Percentiles rank a stretch among this genome's conserved stretches.
These are phyloP conservation scores for Hirschioporus abietinus DNA, from an alignment of 768 basidiomycete genomes.

Conservation along the genomic window DNA sequence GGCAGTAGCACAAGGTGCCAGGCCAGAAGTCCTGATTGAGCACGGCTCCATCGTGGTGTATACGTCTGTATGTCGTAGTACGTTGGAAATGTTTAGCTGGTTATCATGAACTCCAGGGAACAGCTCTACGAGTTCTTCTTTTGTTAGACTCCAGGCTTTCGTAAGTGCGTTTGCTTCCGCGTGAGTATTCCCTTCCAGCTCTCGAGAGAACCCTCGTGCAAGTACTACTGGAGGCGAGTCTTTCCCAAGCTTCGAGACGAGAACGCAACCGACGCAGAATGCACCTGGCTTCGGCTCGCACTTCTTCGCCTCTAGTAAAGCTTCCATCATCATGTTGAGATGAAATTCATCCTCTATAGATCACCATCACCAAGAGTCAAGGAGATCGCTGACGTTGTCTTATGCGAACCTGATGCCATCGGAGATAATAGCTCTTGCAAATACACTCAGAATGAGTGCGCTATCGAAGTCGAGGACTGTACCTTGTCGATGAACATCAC, in stretches of 20 bases:
- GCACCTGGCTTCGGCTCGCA: constrained; percentile 68
- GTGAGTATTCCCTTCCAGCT: constrained; percentile 91
- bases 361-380: neutral
- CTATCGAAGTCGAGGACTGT: no score
- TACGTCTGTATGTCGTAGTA: constrained; percentile 46
- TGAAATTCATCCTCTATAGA: constrained; percentile 20
- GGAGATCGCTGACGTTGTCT: neutral
- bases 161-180: constrained; percentile 91
- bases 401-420: neutral
- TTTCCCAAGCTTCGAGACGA: constrained; percentile 45
- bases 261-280: constrained; percentile 88
- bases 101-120: constrained; percentile 26
- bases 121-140: constrained; percentile 36
- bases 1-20: constrained; percentile 80
- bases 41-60: constrained; percentile 98
- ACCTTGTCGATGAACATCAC: no score
- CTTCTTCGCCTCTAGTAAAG: constrained; percentile 66
- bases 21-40: constrained; percentile 81
- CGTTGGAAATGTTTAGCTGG: neutral
- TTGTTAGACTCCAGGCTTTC: constrained; percentile 53
- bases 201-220: constrained; percentile 83
- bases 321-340: constrained; percentile 48
- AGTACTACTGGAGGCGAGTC: constrained; percentile 45
- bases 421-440: neutral
- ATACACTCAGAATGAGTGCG: neutral